These are phyloP conservation scores for Fragilariopsis cylindrus DNA, from an alignment of 108 stramenopile species.

Conservation along the genomic window DNA sequence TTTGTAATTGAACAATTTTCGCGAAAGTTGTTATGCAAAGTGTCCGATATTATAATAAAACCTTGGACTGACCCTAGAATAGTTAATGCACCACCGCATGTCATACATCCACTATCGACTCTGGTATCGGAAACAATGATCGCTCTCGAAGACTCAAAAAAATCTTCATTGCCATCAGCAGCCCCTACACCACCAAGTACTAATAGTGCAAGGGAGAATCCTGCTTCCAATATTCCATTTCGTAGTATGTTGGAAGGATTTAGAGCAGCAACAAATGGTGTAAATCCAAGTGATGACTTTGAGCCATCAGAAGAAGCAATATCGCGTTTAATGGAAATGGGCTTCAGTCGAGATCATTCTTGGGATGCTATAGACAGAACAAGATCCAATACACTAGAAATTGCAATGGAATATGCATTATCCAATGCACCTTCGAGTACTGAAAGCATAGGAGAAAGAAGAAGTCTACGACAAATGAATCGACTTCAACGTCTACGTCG, in stretches of 20 bases:
- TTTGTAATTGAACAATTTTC: slow-evolving; percentile 39
- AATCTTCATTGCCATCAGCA: slow-evolving; percentile 17
- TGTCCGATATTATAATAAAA: slow-evolving; percentile 49
- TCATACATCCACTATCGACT: slow-evolving; percentile 58
- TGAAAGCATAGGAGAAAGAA: slow-evolving; percentile 33
- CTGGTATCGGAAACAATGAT: slow-evolving; percentile 60
- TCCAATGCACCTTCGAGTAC: slow-evolving; percentile 65
- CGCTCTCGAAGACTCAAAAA: slow-evolving; percentile 63
- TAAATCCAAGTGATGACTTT: slow-evolving; percentile 40
- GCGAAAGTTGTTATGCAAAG: slow-evolving; percentile 46
- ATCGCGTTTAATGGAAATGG: slow-evolving; percentile 82
- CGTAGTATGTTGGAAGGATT: not conserved
- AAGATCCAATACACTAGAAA: slow-evolving; percentile 74
- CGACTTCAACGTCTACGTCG: slow-evolving; percentile 24
- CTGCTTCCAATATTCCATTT: not conserved
- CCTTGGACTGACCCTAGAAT: slow-evolving; percentile 63
- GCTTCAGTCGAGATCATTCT: slow-evolving; percentile 87
- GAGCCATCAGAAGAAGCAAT: slow-evolving; percentile 80
- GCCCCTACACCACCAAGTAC: not conserved
- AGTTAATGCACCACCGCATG: slow-evolving; percentile 52
- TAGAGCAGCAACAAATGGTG: not conserved
- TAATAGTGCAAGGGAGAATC: not conserved
- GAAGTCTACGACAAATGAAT: slow-evolving; percentile 32
- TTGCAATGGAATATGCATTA: slow-evolving; percentile 92
- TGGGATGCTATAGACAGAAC: slow-evolving; percentile 71